Evolutionary conservation across 169 alveolate species (phyloP), one percentile per base, ranked within the genome.

Genomic region (Neospora caninum): DNA sequence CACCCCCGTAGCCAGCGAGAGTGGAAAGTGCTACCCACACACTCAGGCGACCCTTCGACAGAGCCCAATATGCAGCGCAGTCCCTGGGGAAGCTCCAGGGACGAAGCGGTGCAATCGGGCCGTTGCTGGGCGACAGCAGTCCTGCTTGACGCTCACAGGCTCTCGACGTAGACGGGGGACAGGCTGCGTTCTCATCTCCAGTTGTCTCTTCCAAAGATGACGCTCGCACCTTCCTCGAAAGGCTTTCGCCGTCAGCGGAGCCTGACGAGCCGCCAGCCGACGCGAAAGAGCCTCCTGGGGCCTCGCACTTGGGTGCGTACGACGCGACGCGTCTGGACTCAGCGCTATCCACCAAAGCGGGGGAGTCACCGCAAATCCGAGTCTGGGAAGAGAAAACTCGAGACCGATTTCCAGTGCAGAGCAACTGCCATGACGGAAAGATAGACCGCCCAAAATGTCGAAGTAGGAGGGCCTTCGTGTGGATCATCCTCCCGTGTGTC

Each of bases 1-100:
- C 92, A 22, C 92, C 95, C 6, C 36, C 34, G 49, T 83, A 92
- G n/a, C 95, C 95, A 27, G 87, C 78, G 20, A 92, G 41, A 0
- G 95, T 43, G 20, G 95, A 92, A 25, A 92, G 53, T 7, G 92
- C 89, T 36, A 86, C 95, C 45, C 73, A 84, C 9, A 92, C 73
- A 31, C 92, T 83, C 88, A 92, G 73, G 31, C 95, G 70, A 39
- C 95, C 95, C 53, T 92, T 92, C 69, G 92, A 54, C 31, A 92
- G 95, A 22, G 89, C 89, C 89, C 89, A 82, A 67, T 82, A 82
- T 20, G 89, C 89, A 9, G 89, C 86, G 27, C 86, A n/a, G 45
- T 78, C 86, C 45, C 86, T n/a, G 27, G 22, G 86, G 29, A 78
- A n/a, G 20, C 86, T 43, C 43, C 86, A 16, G 27, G 86, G 9